These are phyloP conservation scores for Neurospora terricola DNA, from an alignment of 495 filamentous ascomycete species.

Conservation along the genomic window DNA sequence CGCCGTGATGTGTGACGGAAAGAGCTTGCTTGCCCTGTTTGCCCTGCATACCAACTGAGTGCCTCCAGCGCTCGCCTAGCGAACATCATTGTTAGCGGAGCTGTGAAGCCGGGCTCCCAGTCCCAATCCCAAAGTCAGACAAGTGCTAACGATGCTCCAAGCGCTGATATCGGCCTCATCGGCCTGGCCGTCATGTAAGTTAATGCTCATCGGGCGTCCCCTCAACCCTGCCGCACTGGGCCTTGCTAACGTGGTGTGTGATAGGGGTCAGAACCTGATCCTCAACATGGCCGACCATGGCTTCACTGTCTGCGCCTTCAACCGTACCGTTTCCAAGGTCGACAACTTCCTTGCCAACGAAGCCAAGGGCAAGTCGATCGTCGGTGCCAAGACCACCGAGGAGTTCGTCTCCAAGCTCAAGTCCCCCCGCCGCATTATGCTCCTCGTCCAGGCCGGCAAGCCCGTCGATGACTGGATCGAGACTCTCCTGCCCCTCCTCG, in stretches of 20 bases:
- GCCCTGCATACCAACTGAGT: slow-evolving; percentile 39
- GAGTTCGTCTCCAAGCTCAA: slow-evolving; percentile 95
- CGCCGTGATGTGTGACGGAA: background rate
- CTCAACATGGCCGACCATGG: slow-evolving; percentile 94
- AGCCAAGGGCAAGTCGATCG: slow-evolving; percentile 87
- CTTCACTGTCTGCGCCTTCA: slow-evolving; percentile 93
- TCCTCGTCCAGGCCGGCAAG: slow-evolving; percentile 96
- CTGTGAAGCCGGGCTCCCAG: slow-evolving; percentile 29
- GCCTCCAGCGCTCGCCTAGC: slow-evolving; percentile 70
- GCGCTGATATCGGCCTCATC: slow-evolving; percentile 95
- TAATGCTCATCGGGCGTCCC: slow-evolving; percentile 4
- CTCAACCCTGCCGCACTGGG: background rate
- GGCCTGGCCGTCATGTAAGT: slow-evolving; percentile 95
- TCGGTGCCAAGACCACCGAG: slow-evolving; percentile 87
- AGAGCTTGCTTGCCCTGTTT: slow-evolving; percentile 11
- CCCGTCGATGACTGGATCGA: slow-evolving; percentile 98
- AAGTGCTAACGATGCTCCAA: slow-evolving; percentile 41
- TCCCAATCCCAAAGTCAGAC: slow-evolving; percentile 17
- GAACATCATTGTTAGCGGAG: slow-evolving; percentile 66
- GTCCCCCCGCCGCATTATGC: slow-evolving; percentile 90
- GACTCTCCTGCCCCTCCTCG: slow-evolving; percentile 78
- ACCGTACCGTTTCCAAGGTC: slow-evolving; percentile 96
- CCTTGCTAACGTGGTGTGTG: slow-evolving; percentile 3
- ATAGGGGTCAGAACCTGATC: slow-evolving; percentile 83
- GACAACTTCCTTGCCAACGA: slow-evolving; percentile 90